phyloP scores from a whole-genome alignment of 2,329 filamentous ascomycete genomes.

The Paramyrothecium roridum region DNA sequence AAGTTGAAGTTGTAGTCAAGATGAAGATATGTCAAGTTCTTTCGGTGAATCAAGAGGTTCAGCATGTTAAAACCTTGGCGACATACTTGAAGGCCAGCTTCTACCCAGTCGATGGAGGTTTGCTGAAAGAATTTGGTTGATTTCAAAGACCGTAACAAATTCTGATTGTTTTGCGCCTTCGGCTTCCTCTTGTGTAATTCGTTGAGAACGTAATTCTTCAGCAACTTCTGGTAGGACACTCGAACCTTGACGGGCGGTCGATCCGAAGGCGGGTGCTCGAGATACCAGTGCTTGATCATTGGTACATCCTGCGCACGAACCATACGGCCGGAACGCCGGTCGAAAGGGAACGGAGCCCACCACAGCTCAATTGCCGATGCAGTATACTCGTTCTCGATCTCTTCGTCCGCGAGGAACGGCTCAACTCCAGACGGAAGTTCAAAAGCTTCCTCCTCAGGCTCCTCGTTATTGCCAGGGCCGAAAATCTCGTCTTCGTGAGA shows the following conservation, averaged over 20 bases:
- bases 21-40: constrained; percentile 97
- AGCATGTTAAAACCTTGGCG: constrained; percentile 99
- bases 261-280: constrained; percentile 87
- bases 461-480: constrained; percentile 71
- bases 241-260: constrained; percentile 91
- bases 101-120: constrained; percentile 98
- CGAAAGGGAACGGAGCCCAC: constrained; percentile 98
- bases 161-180: constrained; percentile 94
- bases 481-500: constrained; percentile 95
- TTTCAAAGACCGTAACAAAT: constrained; percentile 84
- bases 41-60: constrained; percentile 94
- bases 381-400: constrained; percentile 85
- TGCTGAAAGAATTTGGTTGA: constrained; percentile 99
- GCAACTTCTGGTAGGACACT: constrained; percentile 95
- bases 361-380: constrained; percentile 88
- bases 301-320: constrained; percentile 96
- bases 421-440: constrained; percentile 75
- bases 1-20: constrained; percentile 99
- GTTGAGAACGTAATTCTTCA: constrained; percentile 95
- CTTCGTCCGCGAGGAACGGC: constrained; percentile 87
- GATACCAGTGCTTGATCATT: constrained; percentile 95
- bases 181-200: constrained; percentile 94
- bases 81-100: constrained; percentile 96
- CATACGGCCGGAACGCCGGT: constrained; percentile 91
- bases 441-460: constrained; percentile 78